Conservation (phyloP, 2,329 filamentous ascomycete genomes). For the Pezicula neosporulosa region DNA sequence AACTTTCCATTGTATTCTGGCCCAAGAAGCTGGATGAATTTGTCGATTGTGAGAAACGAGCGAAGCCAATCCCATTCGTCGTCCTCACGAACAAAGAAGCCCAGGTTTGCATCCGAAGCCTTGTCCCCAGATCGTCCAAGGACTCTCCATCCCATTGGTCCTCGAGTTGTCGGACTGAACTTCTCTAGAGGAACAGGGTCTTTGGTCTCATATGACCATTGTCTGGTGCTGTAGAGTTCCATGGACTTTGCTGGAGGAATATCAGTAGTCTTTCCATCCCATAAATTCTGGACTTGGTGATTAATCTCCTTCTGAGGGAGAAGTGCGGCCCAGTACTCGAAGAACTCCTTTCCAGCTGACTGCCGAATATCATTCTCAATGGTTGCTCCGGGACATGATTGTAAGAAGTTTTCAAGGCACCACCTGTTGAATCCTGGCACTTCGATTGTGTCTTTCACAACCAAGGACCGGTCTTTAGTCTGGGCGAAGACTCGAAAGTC, state of each 20-base stretch:
- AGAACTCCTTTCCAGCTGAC: conserved; percentile 27
- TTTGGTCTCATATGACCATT: conserved; percentile 17
- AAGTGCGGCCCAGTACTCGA: conserved; percentile 25
- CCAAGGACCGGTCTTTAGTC: conserved; percentile 33
- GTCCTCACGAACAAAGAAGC: conserved; percentile 34
- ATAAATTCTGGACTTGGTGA: conserved; percentile 16
- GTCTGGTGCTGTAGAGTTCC: conserved; percentile 5
- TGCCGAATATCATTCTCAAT: conserved; percentile 35
- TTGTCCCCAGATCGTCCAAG: conserved; percentile 35
- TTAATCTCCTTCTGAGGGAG: conserved; percentile 20
- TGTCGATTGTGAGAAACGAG: conserved; percentile 18
- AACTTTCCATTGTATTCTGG: conserved; percentile 23
- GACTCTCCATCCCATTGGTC: conserved; percentile 28
- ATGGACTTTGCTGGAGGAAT: conserved; percentile 10
- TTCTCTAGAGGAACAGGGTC: conserved; percentile 13
- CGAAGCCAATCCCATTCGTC: conserved; percentile 38
- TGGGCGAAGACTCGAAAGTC: conserved; percentile 44
- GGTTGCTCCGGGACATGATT: conserved; percentile 34
- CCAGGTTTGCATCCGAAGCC: conserved; percentile 32
- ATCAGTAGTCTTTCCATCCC: conserved; percentile 23
- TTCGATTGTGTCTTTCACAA: conserved; percentile 37
- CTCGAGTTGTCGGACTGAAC: conserved; percentile 22
- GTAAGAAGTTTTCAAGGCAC: conserved; percentile 15
- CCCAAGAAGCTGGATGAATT: conserved; percentile 22
- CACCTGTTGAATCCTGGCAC: conserved; percentile 12